Evolutionary conservation across 1,284 basidiomycete genomes (phyloP).

Genomic region (Mycosarcoma mackinlayi): DNA sequence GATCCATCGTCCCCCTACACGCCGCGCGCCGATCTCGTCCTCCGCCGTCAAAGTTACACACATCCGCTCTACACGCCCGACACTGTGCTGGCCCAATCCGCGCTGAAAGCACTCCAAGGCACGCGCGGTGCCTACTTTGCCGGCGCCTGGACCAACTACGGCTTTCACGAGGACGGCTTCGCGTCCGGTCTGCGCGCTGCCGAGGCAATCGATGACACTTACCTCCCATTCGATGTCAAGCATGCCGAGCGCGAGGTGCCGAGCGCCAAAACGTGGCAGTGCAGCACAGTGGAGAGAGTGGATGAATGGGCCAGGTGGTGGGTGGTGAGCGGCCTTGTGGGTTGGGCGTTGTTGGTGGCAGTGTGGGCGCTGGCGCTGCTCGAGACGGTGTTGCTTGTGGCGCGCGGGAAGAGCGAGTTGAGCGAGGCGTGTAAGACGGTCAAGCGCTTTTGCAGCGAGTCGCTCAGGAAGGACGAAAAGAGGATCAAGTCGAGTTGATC

Average conservation of each 20-base stretch:
- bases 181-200: constrained; percentile 71
- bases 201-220: constrained; percentile 63
- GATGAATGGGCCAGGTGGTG: constrained; percentile 3
- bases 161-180: constrained; percentile 83
- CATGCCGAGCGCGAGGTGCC: constrained; percentile 60
- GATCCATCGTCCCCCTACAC: constrained; percentile 52
- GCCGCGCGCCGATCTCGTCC: constrained; percentile 58
- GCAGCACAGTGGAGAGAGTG: constrained; percentile 12
- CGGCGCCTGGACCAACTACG: constrained; percentile 83
- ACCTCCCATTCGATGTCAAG: constrained; percentile 68
- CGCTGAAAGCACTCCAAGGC: constrained; percentile 76
- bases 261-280: constrained; percentile 2
- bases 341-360: constrained; percentile 6
- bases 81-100: constrained; percentile 73
- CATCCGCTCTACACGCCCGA: constrained; percentile 73
- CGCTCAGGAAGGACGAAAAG: neutral
- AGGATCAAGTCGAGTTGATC: constrained; percentile 6
- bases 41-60: constrained; percentile 76
- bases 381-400: constrained; percentile 9
- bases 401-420: constrained; percentile 1
- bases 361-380: constrained; percentile 14
- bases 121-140: constrained; percentile 75
- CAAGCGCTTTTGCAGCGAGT: constrained; percentile 11
- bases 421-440: constrained; percentile 4
- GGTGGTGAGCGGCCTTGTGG: neutral